These are phyloP conservation scores for Petunia secreta DNA, from an alignment of 257 asterid species.

Conservation along the genomic window DNA sequence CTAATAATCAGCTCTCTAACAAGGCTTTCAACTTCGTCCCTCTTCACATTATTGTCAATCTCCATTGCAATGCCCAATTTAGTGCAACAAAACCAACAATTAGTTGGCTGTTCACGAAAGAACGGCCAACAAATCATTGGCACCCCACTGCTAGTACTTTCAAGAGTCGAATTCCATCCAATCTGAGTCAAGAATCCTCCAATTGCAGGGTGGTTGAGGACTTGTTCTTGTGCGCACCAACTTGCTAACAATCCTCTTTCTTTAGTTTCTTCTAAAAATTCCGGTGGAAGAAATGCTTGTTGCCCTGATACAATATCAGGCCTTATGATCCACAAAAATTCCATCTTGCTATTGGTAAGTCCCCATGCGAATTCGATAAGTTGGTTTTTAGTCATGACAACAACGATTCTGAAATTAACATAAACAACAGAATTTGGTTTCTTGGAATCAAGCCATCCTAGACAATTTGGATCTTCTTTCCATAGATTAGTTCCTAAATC, in stretches of 20 bases:
- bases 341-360: conserved; percentile 53
- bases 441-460: conserved; percentile 60
- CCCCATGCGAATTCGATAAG: conserved; percentile 66
- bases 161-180: conserved; percentile 64
- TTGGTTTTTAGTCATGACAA: conserved; percentile 44
- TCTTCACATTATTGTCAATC: conserved; percentile 49
- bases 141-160: conserved; percentile 44
- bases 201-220: conserved; percentile 48
- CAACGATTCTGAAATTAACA: conserved; percentile 50
- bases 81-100: conserved; percentile 52
- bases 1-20: conserved; percentile 44
- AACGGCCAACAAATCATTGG: conserved; percentile 74
- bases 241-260: conserved; percentile 43
- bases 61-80: conserved; percentile 56
- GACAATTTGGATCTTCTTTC: conserved; percentile 50
- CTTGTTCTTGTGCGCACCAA: conserved; percentile 66
- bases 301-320: conserved; percentile 52
- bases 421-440: conserved; percentile 47
- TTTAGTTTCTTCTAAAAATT: conserved; percentile 36
- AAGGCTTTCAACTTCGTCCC: conserved; percentile 44
- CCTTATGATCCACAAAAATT: conserved; percentile 32
- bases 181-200: conserved; percentile 62
- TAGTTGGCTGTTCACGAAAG: conserved; percentile 58
- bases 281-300: conserved; percentile 37
- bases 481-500: conserved; percentile 50